Evolutionary conservation across 805 yeast species (phyloP), one percentile per base, ranked within the genome.

Genomic region (Cyberlindnera maritima): DNA sequence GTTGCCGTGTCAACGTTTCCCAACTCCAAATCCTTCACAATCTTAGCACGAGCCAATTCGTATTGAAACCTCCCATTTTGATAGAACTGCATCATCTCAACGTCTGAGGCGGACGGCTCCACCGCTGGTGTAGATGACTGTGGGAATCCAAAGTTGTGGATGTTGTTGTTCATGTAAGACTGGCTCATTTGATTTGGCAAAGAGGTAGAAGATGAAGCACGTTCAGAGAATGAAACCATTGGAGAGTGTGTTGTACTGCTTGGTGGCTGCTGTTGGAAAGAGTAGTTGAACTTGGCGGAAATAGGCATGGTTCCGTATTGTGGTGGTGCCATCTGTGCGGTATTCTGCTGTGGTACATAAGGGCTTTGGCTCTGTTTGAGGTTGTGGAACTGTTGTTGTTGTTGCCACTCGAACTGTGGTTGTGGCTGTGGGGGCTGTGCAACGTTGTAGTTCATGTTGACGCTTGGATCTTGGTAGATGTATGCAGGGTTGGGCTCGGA

Each of bases 31-130:
- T 57, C 60, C 19, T 52, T 54, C 2, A 55, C 7, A 13, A 59
- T 33, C 21, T 46, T 41, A 14, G 48, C 52, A 26, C 56, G 45
- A 1, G 49, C 57, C 18, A 38, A 5, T 10, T 52, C 57, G 43
- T 55, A 58, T 28, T 57, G 61, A 28, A 59, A 53, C 29, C 56
- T 46, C 20, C 56, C 57, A 13, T 59, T 54, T 14, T 50, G 51
- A 33, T 41, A 58, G 25, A 39, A 57, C 29, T 54, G 55, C 41
- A 49, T 33, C 41, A 41, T 36, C 3, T 49, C 53, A 7, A 31
- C 34, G 13, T 42, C 48, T 23, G 29, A 23, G 3, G 36, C 7
- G 5, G 43, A 32, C 10, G 33, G 5, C 9, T 31, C 9, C 3
- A 11, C 23, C 9, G n/a, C n/a, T n/a, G 41, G 11, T 28, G 31